Evolutionary conservation across 1,139 yeast genomes (phyloP), one percentile per base, ranked within the genome.

Genomic region (Suhomyces maxii): DNA sequence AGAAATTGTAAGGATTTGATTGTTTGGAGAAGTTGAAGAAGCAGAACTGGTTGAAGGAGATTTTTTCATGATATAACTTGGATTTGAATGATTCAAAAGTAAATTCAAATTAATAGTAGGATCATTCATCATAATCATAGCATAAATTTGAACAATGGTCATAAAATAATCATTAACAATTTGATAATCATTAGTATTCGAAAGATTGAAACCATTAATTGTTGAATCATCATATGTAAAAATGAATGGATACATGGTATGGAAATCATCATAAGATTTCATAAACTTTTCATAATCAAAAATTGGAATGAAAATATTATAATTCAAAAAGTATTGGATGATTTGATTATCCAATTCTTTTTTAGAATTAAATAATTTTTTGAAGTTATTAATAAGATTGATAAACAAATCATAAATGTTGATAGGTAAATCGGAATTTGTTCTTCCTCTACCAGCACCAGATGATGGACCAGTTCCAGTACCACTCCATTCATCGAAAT

Each of bases 231-330:
- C 78, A 49, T 75, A 75, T 1, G 79, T 75, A 55, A 75, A 76
- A 61, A 76, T 73, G 49, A 75, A 76, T 11, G 80, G 80, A 55
- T 78, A 80, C 73, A 78, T 79, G 44, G 81, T 79, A 53, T 78
- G 80, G 57, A 80, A 79, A 4, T 76, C 79, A 46, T 80, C 80
- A 53, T 83, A 83, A 44, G 75, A 72, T 54, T 75, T 77, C 76
- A 81, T 82, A 55, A 83, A 82, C 37, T 71, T 63, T 41, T 73
- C 76, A 53, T 79, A 82, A 57, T 82, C 86, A 51, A 83, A 73
- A n/a, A 83, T 78, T 9, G 87, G 87, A 28, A 83, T 74, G 50
- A 82, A 71, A 18, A 76, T 71, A 59, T 83, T 83, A 57, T 80
- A 76, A 54, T 80, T 77, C 46, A 80, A 68, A 55, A 83, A 83